Conservation (phyloP, 2,329 filamentous ascomycete species). For the Dichotomopilus funicola region DNA sequence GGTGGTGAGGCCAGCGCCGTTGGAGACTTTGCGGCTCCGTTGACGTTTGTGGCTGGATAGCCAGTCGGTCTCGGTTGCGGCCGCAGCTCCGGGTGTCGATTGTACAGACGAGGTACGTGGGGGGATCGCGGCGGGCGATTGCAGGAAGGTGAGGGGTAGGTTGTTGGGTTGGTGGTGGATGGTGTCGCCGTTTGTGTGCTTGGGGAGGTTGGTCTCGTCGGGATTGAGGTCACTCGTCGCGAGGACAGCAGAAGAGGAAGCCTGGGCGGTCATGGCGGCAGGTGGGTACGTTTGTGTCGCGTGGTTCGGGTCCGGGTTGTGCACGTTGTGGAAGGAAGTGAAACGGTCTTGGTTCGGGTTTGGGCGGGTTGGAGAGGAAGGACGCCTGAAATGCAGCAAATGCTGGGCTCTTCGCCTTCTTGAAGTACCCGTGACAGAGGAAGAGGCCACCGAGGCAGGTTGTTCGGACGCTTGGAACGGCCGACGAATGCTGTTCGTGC, state of each 20-base stretch:
- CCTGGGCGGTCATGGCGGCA: conserved; percentile 18
- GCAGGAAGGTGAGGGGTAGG: conserved; percentile 31
- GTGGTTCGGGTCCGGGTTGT: too few species aligned
- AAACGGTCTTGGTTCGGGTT: too few species aligned
- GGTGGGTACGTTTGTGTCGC: too few species aligned
- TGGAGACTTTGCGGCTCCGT: conserved; percentile 26
- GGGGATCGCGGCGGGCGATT: conserved; percentile 62
- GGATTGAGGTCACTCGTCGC: conserved; percentile 10
- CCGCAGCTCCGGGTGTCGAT: conserved; percentile 30
- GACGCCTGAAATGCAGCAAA: conserved; percentile 18
- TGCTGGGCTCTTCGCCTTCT: background rate
- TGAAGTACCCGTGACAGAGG: background rate
- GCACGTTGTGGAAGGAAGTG: too few species aligned
- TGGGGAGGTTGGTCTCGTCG: conserved; percentile 3
- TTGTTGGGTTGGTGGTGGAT: background rate
- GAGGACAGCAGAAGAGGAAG: conserved; percentile 14
- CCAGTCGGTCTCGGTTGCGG: conserved; percentile 57
- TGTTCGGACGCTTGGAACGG: background rate
- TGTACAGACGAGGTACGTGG: conserved; percentile 65
- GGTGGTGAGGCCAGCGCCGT: conserved; percentile 7
- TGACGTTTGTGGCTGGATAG: conserved; percentile 31
- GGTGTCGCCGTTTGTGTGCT: conserved; percentile 8
- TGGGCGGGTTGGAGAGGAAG: background rate
- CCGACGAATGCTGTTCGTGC: background rate
- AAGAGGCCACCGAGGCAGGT: background rate